Percentiles rank a stretch among this genome's conserved stretches.
Conservation (phyloP, 2,329 filamentous ascomycete species). For the Cordyceps javanica region DNA sequence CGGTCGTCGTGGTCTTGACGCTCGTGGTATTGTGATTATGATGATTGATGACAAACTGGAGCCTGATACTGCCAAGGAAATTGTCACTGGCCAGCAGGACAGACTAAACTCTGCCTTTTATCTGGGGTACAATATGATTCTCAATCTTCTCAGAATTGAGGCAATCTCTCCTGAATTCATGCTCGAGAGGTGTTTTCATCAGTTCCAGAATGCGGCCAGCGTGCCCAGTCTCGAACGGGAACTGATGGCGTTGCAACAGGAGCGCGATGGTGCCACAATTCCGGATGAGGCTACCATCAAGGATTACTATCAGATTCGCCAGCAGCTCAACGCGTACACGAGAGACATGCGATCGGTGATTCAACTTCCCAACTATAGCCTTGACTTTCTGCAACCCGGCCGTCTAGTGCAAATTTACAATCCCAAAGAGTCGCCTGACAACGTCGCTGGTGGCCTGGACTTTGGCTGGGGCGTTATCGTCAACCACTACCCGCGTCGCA, state of each 20-base stretch:
- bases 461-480: conserved; percentile 94
- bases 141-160: conserved; percentile 95
- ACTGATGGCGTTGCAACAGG: conserved; percentile 68
- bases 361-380: conserved; percentile 80
- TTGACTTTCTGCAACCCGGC: conserved; percentile 81
- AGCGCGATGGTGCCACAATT: conserved; percentile 68
- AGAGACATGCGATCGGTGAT: conserved; percentile 90
- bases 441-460: conserved; percentile 43
- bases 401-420: conserved; percentile 82
- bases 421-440: conserved; percentile 41
- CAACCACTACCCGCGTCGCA: conserved; percentile 61
- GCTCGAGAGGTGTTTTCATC: conserved; percentile 96
- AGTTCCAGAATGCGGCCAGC: conserved; percentile 92
- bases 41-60: conserved; percentile 98
- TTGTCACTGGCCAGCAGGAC: conserved; percentile 94
- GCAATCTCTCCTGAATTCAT: conserved; percentile 98
- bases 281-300: conserved; percentile 82
- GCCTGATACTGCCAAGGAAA: conserved; percentile 85
- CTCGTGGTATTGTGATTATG: conserved; percentile 98
- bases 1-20: conserved; percentile 92
- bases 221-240: conserved; percentile 81
- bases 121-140: conserved; percentile 97
- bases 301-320: conserved; percentile 86
- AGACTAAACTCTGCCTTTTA: conserved; percentile 97
- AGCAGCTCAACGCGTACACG: conserved; percentile 75